A percentile compares a stretch with the other conserved stretches of the same genome.
Evolutionary conservation across 140 eudicot species (phyloP).

Genomic region (Anethum foeniculum): DNA sequence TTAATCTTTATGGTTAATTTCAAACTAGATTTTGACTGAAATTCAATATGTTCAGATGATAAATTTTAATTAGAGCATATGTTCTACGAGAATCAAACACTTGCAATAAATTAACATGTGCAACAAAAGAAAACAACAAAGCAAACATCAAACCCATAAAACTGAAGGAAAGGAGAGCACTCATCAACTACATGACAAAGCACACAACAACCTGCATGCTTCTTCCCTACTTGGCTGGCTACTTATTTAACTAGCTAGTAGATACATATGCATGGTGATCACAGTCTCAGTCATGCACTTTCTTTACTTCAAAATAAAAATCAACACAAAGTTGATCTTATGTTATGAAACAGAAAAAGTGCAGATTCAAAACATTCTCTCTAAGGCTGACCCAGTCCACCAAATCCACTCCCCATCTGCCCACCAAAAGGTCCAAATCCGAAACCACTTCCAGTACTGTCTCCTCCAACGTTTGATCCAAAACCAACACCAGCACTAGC

Average conservation of each 20-base stretch:
- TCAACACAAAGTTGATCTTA: background rate
- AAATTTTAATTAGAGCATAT: too few species aligned
- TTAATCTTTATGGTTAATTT: too few species aligned
- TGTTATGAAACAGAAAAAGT: background rate
- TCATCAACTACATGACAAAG: background rate
- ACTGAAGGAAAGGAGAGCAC: background rate
- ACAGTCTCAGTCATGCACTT: background rate
- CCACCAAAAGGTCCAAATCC: background rate
- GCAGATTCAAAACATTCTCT: background rate
- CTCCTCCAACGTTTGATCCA: background rate
- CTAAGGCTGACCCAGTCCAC: background rate
- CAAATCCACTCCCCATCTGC: background rate
- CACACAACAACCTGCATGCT: background rate
- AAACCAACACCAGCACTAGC: background rate
- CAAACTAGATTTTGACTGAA: too few species aligned
- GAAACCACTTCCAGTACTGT: background rate
- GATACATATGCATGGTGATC: background rate
- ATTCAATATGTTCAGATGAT: too few species aligned
- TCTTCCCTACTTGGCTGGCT: too few species aligned
- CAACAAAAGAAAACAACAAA: background rate
- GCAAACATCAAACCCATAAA: background rate
- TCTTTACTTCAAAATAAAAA: background rate
- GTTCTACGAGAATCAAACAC: too few species aligned
- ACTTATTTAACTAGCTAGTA: background rate
- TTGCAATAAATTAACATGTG: too few species aligned